phyloP scores from a whole-genome alignment of 768 basidiomycete genomes.

The Termitomyces sp. region DNA sequence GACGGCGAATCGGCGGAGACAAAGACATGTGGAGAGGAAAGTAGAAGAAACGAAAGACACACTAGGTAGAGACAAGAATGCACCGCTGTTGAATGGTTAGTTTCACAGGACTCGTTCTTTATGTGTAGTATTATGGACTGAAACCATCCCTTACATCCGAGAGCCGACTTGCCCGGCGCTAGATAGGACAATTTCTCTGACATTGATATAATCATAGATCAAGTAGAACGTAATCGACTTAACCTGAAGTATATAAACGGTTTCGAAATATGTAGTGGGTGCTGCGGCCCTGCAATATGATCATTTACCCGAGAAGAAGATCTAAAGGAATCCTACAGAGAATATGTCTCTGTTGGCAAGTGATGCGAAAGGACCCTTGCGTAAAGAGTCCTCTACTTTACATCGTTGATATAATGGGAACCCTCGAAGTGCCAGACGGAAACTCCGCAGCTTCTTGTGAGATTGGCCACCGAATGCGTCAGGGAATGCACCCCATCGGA shows the following conservation, averaged over 20 bases:
- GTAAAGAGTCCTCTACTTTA: slow-evolving; percentile 10
- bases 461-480: slow-evolving; percentile 14
- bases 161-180: slow-evolving; percentile 1
- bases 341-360: slow-evolving; percentile 11
- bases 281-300: not conserved
- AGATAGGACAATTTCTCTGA: not conserved
- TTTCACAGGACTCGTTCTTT: slow-evolving; percentile 14
- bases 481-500: slow-evolving; percentile 23
- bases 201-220: not conserved
- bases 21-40: slow-evolving; percentile 25
- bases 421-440: slow-evolving; percentile 10
- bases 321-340: slow-evolving; percentile 14
- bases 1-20: slow-evolving; percentile 57
- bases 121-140: slow-evolving; percentile 15
- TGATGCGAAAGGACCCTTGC: slow-evolving; percentile 12
- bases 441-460: slow-evolving; percentile 5
- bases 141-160: slow-evolving; percentile 8
- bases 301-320: not conserved
- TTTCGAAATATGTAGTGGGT: not conserved
- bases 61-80: not conserved
- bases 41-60: not conserved
- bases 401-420: slow-evolving; percentile 13
- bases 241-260: not conserved
- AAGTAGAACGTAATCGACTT: not conserved
- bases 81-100: slow-evolving; percentile 4